These are phyloP conservation scores for Phytophthora ramorum DNA, from an alignment of 352 stramenopile species.

Conservation along the genomic window DNA sequence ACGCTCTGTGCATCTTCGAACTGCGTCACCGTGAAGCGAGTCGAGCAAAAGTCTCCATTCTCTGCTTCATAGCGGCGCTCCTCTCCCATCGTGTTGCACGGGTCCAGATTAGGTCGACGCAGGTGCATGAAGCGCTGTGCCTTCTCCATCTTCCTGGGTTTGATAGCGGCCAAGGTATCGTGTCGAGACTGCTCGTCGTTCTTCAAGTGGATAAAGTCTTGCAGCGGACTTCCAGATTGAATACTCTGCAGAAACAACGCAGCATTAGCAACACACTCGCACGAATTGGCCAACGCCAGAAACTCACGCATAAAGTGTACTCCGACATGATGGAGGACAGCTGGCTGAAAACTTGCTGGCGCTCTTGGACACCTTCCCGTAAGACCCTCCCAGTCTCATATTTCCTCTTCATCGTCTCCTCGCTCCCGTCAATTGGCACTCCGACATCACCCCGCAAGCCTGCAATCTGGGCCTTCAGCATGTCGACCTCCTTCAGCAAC, in stretches of 20 bases:
- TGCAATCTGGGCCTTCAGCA: conserved; percentile 33
- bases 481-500: conserved; percentile 32
- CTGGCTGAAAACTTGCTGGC: conserved; percentile 35
- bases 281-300: neutral
- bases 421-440: conserved; percentile 11
- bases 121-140: conserved; percentile 44
- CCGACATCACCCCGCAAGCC: conserved; percentile 25
- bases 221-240: conserved; percentile 37
- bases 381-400: conserved; percentile 13
- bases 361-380: conserved; percentile 16
- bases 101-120: conserved; percentile 31
- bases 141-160: conserved; percentile 34
- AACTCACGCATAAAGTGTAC: conserved; percentile 43
- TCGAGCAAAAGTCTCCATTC: conserved; percentile 57
- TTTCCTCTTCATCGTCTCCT: conserved; percentile 16
- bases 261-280: conserved; percentile 1
- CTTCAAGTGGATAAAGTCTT: conserved; percentile 38
- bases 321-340: conserved; percentile 44
- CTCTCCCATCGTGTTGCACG: conserved; percentile 37
- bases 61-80: conserved; percentile 56
- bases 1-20: conserved; percentile 46
- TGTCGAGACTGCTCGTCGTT: conserved; percentile 27
- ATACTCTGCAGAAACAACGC: conserved; percentile 26
- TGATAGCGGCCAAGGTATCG: conserved; percentile 19
- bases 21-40: conserved; percentile 59